These are phyloP conservation scores for Aspergillus nidulans DNA, from an alignment of 495 filamentous ascomycete species.

Conservation along the genomic window DNA sequence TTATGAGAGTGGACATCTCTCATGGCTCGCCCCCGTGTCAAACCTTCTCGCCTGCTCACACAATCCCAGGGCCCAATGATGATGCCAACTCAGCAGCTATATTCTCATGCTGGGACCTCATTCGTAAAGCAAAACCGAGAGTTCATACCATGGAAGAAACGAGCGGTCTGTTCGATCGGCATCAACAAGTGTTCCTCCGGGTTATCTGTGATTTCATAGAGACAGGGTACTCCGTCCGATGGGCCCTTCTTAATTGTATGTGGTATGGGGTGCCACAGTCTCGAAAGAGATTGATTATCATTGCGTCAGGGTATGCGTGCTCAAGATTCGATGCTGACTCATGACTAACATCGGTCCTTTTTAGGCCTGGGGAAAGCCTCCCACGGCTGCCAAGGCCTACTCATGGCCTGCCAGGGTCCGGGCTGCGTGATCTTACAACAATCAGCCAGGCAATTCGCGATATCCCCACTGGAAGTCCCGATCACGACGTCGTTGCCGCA, in stretches of 20 bases:
- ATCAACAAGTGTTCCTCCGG: slow-evolving; percentile 50
- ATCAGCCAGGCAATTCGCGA: slow-evolving; percentile 44
- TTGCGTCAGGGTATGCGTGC: slow-evolving; percentile 62
- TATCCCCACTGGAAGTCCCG: slow-evolving; percentile 34
- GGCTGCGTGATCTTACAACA: slow-evolving; percentile 32
- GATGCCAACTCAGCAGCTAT: slow-evolving; percentile 69
- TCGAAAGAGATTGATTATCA: slow-evolving; percentile 64
- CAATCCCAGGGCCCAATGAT: slow-evolving; percentile 57
- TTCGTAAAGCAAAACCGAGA: slow-evolving; percentile 59
- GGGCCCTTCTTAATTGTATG: slow-evolving; percentile 47
- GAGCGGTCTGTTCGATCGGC: slow-evolving; percentile 52
- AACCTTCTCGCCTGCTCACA: slow-evolving; percentile 75
- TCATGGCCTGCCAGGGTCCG: slow-evolving; percentile 39
- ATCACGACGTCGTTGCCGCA: slow-evolving; percentile 43
- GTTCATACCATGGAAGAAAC: slow-evolving; percentile 86
- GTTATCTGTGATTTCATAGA: slow-evolving; percentile 62
- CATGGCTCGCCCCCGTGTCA: slow-evolving; percentile 87
- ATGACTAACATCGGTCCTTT: slow-evolving; percentile 14
- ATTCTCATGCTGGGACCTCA: slow-evolving; percentile 56
- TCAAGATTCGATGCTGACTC: background rate
- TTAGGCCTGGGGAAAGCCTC: slow-evolving; percentile 68
- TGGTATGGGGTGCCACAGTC: slow-evolving; percentile 60
- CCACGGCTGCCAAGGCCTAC: slow-evolving; percentile 66
- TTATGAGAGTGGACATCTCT: slow-evolving; percentile 59
- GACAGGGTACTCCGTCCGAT: slow-evolving; percentile 65